These are phyloP conservation scores for Aspergillus hortae DNA, from an alignment of 2,329 filamentous ascomycete species.

Conservation along the genomic window DNA sequence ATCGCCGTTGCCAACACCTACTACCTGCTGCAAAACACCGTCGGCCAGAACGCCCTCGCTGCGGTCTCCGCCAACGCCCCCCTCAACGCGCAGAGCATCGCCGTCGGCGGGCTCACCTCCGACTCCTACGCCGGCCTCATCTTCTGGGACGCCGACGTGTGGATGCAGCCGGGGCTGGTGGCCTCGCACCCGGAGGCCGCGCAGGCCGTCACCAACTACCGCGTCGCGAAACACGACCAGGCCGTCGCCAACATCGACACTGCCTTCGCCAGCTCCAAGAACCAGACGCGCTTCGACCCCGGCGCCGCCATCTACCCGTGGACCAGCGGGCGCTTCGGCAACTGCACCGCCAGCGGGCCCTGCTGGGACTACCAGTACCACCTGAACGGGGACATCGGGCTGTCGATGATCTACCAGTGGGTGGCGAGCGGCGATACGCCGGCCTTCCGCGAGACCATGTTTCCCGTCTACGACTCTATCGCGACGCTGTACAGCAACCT, in stretches of 20 bases:
- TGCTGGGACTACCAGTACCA: slow-evolving; percentile 73
- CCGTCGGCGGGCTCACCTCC: slow-evolving; percentile 65
- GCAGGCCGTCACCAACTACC: slow-evolving; percentile 63
- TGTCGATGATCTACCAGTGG: slow-evolving; percentile 60
- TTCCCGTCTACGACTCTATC: slow-evolving; percentile 62
- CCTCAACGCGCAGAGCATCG: slow-evolving; percentile 61
- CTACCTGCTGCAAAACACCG: slow-evolving; percentile 48
- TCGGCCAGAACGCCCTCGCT: slow-evolving; percentile 52
- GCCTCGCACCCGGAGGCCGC: slow-evolving; percentile 60
- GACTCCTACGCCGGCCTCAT: slow-evolving; percentile 64
- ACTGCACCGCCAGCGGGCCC: slow-evolving; percentile 61
- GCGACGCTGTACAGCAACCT: slow-evolving; percentile 61
- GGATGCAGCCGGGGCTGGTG: slow-evolving; percentile 66
- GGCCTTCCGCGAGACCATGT: slow-evolving; percentile 53
- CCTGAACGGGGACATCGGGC: slow-evolving; percentile 65
- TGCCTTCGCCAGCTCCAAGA: slow-evolving; percentile 57
- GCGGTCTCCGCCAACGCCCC: slow-evolving; percentile 45
- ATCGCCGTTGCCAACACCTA: slow-evolving; percentile 47
- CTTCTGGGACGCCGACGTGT: slow-evolving; percentile 66
- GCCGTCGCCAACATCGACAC: slow-evolving; percentile 58
- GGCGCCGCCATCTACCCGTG: slow-evolving; percentile 64
- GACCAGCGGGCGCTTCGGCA: slow-evolving; percentile 65
- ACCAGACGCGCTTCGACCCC: slow-evolving; percentile 53
- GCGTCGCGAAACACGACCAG: slow-evolving; percentile 56
- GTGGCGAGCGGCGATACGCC: slow-evolving; percentile 57